Evolutionary conservation across 1,284 basidiomycete genomes (phyloP), one percentile per base, ranked within the genome.

Genomic region (Xerocomus nothofagi): DNA sequence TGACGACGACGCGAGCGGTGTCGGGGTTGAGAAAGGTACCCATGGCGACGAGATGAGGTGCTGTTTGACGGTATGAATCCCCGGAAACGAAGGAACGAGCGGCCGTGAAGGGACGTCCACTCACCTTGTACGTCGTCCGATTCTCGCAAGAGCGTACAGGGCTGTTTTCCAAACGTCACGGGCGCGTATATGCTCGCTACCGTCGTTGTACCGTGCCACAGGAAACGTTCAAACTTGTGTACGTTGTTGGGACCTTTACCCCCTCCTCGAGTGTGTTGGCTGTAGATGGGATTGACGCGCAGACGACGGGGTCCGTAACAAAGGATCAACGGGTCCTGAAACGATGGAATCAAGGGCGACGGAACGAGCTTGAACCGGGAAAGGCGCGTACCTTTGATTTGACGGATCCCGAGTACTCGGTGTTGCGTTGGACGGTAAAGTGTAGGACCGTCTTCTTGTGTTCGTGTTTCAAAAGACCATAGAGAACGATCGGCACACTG

Each of bases 361-460:
- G n/a, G n/a, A n/a, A n/a, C n/a, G n/a, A n/a, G n/a, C n/a, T n/a
- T n/a, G n/a, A n/a, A n/a, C n/a, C n/a, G n/a, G 7, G 3, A 8
- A 12, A 23, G 15, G 8, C 7, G 51, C 69, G 39, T 59, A 91
- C 91, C 80, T 99, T 99, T 4, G 95, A 96, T 54, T 88, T 81
- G 15, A 99, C 88, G 8, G 90, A 86, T 27, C 80, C 91, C 11
- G 82, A 80, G 68, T 91, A 98, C 71, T 99, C 97, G 1, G 96
- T 99, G 64, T 99, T 99, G 17, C 97, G 78, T 66, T 95, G 93
- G 1, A 98, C 81, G 10, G 91, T 87, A 58, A 99, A 97, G 70
- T 99, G 93, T 36, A 97, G 75, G 11, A 96, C 91, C 7, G 93
- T 89, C 59, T 90, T 86, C 73, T 99, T 99, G 75, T 98, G 96